Evolutionary conservation across 208 protist species (phyloP), one percentile per base, ranked within the genome.

Genomic region (Crithidia mellificae): DNA sequence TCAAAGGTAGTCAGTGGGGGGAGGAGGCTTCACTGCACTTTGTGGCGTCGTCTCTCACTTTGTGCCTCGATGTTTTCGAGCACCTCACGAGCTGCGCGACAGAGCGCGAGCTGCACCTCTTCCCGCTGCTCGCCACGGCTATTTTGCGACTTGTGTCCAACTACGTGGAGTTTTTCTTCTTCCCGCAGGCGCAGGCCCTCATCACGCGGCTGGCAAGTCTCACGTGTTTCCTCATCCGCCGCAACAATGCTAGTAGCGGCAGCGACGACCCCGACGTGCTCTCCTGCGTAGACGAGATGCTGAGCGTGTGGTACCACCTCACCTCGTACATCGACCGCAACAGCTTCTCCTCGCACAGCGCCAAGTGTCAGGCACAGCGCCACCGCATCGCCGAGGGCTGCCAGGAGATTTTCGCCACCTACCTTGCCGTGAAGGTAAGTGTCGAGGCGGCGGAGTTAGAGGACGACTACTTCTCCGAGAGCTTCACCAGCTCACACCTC

Each of bases 401-500:
- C 53, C 17, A 54, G 11, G 39, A 30, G 30, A 76, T 85, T 43
- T 85, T 85, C 39, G 25, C 63, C 19, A 61, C 41, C 14, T 85
- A 78, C 34, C 27, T 85, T 20, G 47, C 63, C 14, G 65, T 52
- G 6, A 74, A 78, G 46, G 56, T 73, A 1, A 66, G 64, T 46
- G 46, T 49, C 32, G 52, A 51, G 41, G 65, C 65, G 15, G 72
- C 63, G 15, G 84, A 90, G 36, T 76, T 85, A 44, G 76, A 89
- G 14, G 72, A 67, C 30, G 81, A 87, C 51, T 74, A 72, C 56
- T 81, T 92, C 57, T 63, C 61, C 6, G 90, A 90, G 19, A 58
- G 78, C 32, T 91, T 90, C 66, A 78, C 86, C 12, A 69, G 61
- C 24, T 95, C 90, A 5, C 86, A 92, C 43, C 61, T 92, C 38